Evolutionary conservation across 2,329 filamentous ascomycete genomes (phyloP).

Genomic region (Ceratocystis eucalypticola): DNA sequence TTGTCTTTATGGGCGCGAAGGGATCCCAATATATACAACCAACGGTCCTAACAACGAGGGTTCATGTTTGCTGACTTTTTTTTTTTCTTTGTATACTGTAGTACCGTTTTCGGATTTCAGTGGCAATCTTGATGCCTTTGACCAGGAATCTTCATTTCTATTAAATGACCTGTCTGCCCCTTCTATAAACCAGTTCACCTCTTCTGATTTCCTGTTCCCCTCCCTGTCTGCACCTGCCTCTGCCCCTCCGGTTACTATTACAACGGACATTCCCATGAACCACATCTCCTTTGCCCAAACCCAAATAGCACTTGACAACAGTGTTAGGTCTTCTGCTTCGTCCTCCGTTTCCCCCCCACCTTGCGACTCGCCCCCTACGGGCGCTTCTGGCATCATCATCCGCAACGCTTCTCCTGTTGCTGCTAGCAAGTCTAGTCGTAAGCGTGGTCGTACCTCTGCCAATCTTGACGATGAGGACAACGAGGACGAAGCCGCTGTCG

Average conservation of each 20-base stretch:
- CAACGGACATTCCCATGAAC: conserved; percentile 5
- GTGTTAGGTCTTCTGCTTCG: neutral
- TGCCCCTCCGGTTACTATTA: neutral
- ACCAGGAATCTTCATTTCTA: conserved; percentile 7
- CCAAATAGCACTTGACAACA: conserved; percentile 2
- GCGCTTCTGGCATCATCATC: neutral
- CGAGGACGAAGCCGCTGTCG: conserved; percentile 14
- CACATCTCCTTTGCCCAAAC: conserved; percentile 5
- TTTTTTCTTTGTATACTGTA: neutral
- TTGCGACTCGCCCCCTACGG: neutral
- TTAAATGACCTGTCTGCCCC: neutral
- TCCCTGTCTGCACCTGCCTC: conserved; percentile 11
- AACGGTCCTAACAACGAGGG: neutral
- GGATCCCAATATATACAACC: neutral
- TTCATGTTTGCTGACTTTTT: too few relatives aligned
- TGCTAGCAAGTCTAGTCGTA: neutral
- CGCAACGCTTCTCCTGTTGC: neutral
- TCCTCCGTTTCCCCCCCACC: conserved; percentile 10
- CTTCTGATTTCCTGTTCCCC: conserved; percentile 11
- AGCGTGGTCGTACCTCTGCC: conserved; percentile 12
- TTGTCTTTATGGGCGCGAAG: neutral
- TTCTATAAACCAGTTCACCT: conserved; percentile 10
- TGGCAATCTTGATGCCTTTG: conserved; percentile 10
- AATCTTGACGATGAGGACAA: conserved; percentile 14
- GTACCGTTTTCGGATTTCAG: conserved; percentile 10